A percentile compares a stretch with the other conserved stretches of the same genome.
phyloP scores from a whole-genome alignment of 2,329 filamentous ascomycete genomes.

The Penicillium brevicompactum region DNA sequence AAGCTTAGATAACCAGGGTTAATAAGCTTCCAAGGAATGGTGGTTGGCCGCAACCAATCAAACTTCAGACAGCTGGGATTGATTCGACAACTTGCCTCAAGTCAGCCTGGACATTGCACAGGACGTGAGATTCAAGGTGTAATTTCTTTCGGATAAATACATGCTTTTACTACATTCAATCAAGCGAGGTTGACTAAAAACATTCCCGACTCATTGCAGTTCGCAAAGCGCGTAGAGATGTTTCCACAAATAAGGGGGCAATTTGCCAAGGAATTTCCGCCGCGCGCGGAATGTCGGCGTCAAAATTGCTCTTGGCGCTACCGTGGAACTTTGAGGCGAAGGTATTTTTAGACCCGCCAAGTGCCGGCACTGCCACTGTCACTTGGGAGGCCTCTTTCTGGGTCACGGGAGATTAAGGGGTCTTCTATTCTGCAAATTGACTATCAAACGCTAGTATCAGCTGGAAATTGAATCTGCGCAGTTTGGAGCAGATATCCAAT shows the following conservation, averaged over 20 bases:
- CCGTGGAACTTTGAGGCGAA: background rate
- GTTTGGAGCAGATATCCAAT: too few species aligned
- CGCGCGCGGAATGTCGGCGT: background rate
- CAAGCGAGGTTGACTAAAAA: background rate
- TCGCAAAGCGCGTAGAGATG: background rate
- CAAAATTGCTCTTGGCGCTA: conserved; percentile 3
- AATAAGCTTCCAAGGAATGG: too few species aligned
- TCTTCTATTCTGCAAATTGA: too few species aligned
- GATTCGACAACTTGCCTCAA: background rate
- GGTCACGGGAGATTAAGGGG: too few species aligned
- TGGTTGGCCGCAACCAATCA: background rate
- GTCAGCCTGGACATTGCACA: background rate
- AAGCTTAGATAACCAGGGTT: background rate
- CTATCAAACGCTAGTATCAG: too few species aligned
- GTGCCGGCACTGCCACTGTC: conserved; percentile 1
- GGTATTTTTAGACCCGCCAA: conserved; percentile 5
- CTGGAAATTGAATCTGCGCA: too few species aligned
- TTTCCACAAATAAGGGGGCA: background rate
- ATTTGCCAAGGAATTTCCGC: conserved; percentile 6
- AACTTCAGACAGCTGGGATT: background rate
- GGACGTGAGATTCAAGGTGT: too few species aligned
- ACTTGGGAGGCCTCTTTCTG: background rate
- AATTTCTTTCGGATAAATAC: too few species aligned
- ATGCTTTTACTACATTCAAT: background rate
- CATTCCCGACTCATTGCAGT: background rate